Evolutionary conservation across 1,284 basidiomycete genomes (phyloP).

Genomic region (Termitomyces sp.): DNA sequence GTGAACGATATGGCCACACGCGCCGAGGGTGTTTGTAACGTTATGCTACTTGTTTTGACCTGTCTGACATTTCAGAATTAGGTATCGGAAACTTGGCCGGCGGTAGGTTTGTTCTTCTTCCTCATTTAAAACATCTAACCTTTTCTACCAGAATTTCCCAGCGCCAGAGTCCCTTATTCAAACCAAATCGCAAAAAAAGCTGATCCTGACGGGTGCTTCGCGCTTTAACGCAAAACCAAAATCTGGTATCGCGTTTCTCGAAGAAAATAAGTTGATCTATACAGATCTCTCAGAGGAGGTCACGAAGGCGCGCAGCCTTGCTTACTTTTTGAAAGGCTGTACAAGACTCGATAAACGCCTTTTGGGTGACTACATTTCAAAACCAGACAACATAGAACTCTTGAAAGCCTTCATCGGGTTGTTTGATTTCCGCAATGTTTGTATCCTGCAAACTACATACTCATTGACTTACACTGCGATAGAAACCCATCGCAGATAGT

Average conservation of each 20-base stretch:
- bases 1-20: constrained; percentile 87
- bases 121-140: neutral
- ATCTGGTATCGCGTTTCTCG: constrained; percentile 83
- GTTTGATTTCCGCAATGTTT: constrained; percentile 87
- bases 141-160: constrained; percentile 42
- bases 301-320: constrained; percentile 60
- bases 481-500: constrained; percentile 94
- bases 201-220: constrained; percentile 80
- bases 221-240: constrained; percentile 98
- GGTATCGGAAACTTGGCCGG: constrained; percentile 54
- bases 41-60: neutral
- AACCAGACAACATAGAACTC: constrained; percentile 82
- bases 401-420: constrained; percentile 85
- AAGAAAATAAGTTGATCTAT: constrained; percentile 84
- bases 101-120: constrained; percentile 34
- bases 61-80: constrained; percentile 20
- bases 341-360: constrained; percentile 89
- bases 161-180: constrained; percentile 57
- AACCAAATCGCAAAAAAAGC: constrained; percentile 82
- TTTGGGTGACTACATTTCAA: constrained; percentile 91
- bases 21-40: constrained; percentile 57
- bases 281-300: constrained; percentile 55
- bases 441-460: constrained; percentile 22
- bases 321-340: constrained; percentile 84
- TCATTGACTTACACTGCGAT: constrained; percentile 1